A percentile compares a stretch with the other conserved stretches of the same genome.
phyloP scores from a whole-genome alignment of 306 rosid species.

The Carpinus viminea region DNA sequence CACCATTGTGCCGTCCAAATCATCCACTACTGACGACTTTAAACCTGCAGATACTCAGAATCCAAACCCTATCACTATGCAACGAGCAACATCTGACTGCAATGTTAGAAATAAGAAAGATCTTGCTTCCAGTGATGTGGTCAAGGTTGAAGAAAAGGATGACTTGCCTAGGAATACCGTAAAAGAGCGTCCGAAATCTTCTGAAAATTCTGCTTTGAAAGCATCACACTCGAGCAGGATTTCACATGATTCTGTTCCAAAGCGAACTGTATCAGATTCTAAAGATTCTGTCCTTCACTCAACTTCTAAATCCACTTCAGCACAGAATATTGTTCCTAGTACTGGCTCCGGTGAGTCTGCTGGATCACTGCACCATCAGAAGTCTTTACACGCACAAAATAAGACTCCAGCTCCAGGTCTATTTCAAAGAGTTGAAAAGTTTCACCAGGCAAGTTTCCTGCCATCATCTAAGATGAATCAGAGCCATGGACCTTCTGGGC shows the following conservation, averaged over 20 bases:
- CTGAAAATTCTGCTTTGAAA: conserved; percentile 45
- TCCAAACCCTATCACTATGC: conserved; percentile 46
- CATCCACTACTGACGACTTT: conserved; percentile 38
- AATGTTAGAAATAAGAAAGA: conserved; percentile 55
- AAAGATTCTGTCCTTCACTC: conserved; percentile 52
- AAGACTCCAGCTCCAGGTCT: conserved; percentile 56
- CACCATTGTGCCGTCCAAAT: conserved; percentile 42
- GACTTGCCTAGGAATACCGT: conserved; percentile 49
- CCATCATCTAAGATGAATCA: conserved; percentile 72
- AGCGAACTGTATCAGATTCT: conserved; percentile 48
- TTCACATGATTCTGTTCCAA: conserved; percentile 59
- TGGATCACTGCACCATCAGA: conserved; percentile 52
- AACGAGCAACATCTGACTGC: conserved; percentile 45
- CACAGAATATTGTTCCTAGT: conserved; percentile 42
- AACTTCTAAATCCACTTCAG: conserved; percentile 52
- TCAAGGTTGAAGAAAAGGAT: conserved; percentile 53
- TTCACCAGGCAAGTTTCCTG: conserved; percentile 55
- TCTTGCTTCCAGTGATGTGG: conserved; percentile 42
- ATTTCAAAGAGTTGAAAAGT: conserved; percentile 69
- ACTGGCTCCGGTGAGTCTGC: conserved; percentile 49
- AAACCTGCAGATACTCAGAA: conserved; percentile 55
- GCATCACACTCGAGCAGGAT: conserved; percentile 55
- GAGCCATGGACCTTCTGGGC: conserved; percentile 48
- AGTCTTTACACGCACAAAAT: conserved; percentile 53
- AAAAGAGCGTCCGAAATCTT: conserved; percentile 66